Conservation (phyloP, 176 grass and related monocot genomes). For the Poa annua region DNA sequence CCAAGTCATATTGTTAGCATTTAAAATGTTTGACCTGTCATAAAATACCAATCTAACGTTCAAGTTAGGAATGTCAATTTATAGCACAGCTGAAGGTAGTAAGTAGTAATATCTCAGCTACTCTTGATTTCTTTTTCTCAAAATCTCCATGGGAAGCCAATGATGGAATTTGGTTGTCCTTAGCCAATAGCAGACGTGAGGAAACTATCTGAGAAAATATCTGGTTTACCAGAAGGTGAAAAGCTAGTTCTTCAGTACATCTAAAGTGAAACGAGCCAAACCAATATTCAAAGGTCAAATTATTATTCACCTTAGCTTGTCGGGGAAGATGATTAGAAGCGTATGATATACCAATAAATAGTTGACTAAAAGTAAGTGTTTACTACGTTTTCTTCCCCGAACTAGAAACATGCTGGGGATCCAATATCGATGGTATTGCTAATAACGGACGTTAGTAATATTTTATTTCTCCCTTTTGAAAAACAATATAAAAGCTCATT, state of each 20-base stretch:
- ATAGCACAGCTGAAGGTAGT: neutral
- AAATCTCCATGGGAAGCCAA: neutral
- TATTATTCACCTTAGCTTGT: neutral
- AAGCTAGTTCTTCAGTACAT: neutral
- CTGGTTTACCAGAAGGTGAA: slow-evolving; percentile 1
- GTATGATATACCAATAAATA: neutral
- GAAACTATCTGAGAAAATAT: neutral
- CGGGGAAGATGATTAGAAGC: neutral
- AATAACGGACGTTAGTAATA: neutral
- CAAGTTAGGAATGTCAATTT: neutral
- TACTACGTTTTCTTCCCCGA: neutral
- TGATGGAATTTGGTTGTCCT: neutral
- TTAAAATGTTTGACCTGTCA: neutral
- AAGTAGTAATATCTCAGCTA: neutral
- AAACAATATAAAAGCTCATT: neutral
- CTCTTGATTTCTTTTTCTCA: neutral
- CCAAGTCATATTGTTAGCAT: neutral
- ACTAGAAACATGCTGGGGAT: neutral
- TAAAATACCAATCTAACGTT: neutral
- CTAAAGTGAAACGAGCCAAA: neutral
- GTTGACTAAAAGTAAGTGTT: neutral
- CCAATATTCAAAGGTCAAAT: slow-evolving; percentile 11
- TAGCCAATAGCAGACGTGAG: neutral
- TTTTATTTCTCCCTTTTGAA: neutral
- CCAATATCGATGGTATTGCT: neutral